These are phyloP conservation scores for Ciborinia camelliae DNA, from an alignment of 2,329 filamentous ascomycete species.

Conservation along the genomic window DNA sequence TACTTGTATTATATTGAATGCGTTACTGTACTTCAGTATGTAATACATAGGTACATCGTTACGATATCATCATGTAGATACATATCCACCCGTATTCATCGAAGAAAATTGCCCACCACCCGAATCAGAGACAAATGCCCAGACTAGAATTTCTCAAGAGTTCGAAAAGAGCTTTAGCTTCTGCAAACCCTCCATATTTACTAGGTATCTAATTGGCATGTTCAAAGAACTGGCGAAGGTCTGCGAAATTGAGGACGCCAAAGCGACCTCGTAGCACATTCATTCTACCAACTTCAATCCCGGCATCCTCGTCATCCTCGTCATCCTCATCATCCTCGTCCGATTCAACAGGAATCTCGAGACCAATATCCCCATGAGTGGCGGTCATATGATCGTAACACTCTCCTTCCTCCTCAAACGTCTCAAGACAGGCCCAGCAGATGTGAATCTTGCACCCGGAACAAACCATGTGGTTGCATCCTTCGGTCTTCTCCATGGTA, in stretches of 20 bases:
- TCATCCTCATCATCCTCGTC: too few species aligned
- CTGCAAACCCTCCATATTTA: not conserved
- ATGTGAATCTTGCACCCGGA: conserved; percentile 43
- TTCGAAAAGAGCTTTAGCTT: not conserved
- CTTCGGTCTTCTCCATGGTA: conserved; percentile 35
- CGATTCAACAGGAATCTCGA: too few species aligned
- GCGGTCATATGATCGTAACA: conserved; percentile 33
- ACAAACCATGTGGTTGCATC: conserved; percentile 49
- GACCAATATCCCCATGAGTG: conserved; percentile 13
- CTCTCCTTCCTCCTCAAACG: conserved; percentile 32
- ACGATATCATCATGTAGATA: not conserved
- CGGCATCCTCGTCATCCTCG: not conserved
- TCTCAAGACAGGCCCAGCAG: conserved; percentile 47
- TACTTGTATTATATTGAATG: not conserved
- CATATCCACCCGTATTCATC: not conserved
- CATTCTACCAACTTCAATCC: too few species aligned
- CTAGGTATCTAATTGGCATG: too few species aligned
- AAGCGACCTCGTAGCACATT: too few species aligned
- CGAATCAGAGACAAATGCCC: not conserved
- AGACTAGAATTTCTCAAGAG: too few species aligned
- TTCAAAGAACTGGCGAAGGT: too few species aligned
- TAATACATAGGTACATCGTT: not conserved
- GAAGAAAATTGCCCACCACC: not conserved
- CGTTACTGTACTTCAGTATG: not conserved
- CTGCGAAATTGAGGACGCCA: too few species aligned